Base-by-base conservation (phyloP, 371 early-diverging fungal species). In the Apophysomyces sp. region DNA sequence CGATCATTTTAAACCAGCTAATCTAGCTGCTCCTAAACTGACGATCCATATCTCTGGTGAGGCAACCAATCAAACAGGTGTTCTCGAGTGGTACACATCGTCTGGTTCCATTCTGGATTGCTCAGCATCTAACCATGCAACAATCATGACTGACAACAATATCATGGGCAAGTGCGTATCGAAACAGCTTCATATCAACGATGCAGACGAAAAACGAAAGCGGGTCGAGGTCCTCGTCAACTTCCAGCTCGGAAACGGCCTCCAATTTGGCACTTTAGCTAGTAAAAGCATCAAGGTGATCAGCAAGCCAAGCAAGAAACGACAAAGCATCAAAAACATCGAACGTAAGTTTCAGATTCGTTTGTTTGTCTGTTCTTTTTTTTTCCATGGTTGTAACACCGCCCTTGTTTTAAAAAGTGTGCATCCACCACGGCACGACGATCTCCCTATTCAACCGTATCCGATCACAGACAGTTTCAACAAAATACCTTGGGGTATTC, bases 231-330 rank as follows among this genome's bases (percentile, higher is more conserved):
- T 92, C 9, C 66, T 82, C 26, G 91, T 92, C 55, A 85, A 88
- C 30, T 76, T 93, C 52, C 81, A 82, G 52, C 81, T 87, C 55
- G 84, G 86, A 8, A 77, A 88, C 39, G 86, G 86, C 56, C 39
- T 82, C 30, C 68, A 82, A 57, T 64, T 91, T 8, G 89, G 89
- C 28, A 86, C 86, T 4, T 86, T 92, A 66, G 78, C 83, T 32
- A 88, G 89, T 56, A 88, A 87, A 59, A 85, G 89, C 5, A 90
- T 93, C 66, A 92, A 92, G 67, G 92, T 93, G n/a, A 93, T 93
- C 58, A 87, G 87, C 72, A 93, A 93, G 69, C 93, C 93, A 0
- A 88, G 89, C 62, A 93, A 93, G 74, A 92, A 92, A 74, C 77
- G 91, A 40, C 94, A 88, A 70, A 93, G 89, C 68, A 87, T 84